A percentile compares a stretch with the other conserved stretches of the same genome.
Evolutionary conservation across 495 filamentous ascomycete species (phyloP).

Genomic region (Penicillium simplicissimum): DNA sequence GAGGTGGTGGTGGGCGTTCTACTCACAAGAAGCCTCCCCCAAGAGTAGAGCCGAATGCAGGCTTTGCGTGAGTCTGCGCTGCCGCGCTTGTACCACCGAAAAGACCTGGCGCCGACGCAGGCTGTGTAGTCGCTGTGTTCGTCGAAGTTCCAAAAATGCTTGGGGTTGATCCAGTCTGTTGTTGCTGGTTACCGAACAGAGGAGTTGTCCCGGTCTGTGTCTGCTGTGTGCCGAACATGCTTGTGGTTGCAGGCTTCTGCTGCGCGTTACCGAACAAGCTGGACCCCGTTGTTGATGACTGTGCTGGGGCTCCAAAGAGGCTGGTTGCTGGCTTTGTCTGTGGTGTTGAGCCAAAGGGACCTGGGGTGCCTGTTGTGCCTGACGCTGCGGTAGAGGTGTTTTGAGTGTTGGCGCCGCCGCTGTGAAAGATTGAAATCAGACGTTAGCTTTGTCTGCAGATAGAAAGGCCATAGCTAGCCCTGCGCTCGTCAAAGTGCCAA

Average conservation of each 20-base stretch:
- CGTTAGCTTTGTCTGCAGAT: conserved; percentile 9
- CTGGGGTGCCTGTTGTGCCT: conserved; percentile 26
- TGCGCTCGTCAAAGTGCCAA: not conserved
- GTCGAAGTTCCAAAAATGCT: conserved; percentile 50
- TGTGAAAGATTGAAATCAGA: not conserved
- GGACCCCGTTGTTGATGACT: conserved; percentile 39
- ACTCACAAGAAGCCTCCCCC: conserved; percentile 55
- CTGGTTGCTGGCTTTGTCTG: conserved; percentile 46
- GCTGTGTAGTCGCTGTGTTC: conserved; percentile 43
- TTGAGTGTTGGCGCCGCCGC: conserved; percentile 31
- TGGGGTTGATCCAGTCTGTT: conserved; percentile 23
- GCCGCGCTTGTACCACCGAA: conserved; percentile 42
- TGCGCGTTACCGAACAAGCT: conserved; percentile 44
- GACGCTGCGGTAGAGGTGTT: conserved; percentile 33
- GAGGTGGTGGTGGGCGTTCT: not conserved
- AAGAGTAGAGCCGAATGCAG: conserved; percentile 35
- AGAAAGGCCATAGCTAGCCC: not conserved
- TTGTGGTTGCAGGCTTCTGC: conserved; percentile 35
- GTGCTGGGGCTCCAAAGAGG: conserved; percentile 49
- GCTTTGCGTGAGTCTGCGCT: conserved; percentile 40
- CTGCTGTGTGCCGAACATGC: conserved; percentile 34
- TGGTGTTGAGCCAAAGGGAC: conserved; percentile 41
- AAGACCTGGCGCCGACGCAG: conserved; percentile 41
- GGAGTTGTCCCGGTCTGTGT: conserved; percentile 23
- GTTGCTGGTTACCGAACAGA: conserved; percentile 22